Base-by-base conservation (phyloP, 2,329 filamentous ascomycete genomes). In the Fonsecaea monophora region DNA sequence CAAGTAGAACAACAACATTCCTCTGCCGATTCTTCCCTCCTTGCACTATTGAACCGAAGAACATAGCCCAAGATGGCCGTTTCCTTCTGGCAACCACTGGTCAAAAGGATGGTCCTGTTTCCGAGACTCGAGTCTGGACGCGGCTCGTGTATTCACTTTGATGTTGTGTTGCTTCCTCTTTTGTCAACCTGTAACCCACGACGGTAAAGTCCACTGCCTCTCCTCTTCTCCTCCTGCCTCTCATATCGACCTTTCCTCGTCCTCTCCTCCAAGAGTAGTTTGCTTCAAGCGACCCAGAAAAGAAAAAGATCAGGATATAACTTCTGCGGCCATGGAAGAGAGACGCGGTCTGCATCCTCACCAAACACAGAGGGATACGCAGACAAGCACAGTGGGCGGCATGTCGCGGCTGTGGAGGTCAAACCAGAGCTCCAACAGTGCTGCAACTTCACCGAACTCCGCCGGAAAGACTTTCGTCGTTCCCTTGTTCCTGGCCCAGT, bases 391-490 rank as follows among this genome's bases (percentile, higher is more conserved):
- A 10, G 57, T 62, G 12, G 45, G 65, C 35, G 25, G 56, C 30
- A 42, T 66, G 37, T 70, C 65, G 58, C 61, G 67, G 34, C 38
- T 69, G 7, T 64, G 62, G 64, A 53, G 58, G 34, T 18, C 61
- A 25, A 61, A 55, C 12, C 56, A 38, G 37, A 55, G 9, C 40
- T 12, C 53, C 12, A 32, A 18, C 21, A 61, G 61, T 18, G 53
- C 67, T 50, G 25, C 55, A 30, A 48, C 53, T 34, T 64, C 68
- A 34, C 50, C 60, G 13, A 60, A 40, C n/a, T 34, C 37, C 8
- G 68, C 62, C 8, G 56, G 45, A 18, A 68, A 64, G 53, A 65
- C 68, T n/a, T 66, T 69, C 42, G 60, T 68, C 7, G 66, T 68
- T 15, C 68, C 68, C 18, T 35, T 68, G 34, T 66, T 67, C 38